A percentile compares a stretch with the other conserved stretches of the same genome.
Evolutionary conservation across 2,329 filamentous ascomycete species (phyloP).

Genomic region (Pseudogymnoascus destructans): DNA sequence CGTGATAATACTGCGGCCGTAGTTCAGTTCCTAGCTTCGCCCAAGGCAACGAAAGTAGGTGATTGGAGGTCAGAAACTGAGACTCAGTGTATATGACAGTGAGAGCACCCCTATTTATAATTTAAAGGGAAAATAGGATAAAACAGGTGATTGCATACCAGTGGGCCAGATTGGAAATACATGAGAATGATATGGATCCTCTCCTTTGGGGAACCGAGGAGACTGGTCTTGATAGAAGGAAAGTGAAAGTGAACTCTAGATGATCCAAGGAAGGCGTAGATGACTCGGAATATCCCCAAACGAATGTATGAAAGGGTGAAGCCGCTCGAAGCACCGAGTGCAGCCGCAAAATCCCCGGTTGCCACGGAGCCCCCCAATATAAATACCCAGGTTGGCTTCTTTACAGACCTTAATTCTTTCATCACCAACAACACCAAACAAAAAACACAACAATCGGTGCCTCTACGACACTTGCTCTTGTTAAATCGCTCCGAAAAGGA

Average conservation of each 20-base stretch:
- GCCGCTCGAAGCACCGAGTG: neutral
- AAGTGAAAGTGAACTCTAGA: neutral
- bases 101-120: neutral
- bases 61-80: neutral
- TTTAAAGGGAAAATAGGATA: neutral
- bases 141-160: neutral
- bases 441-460: neutral
- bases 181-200: neutral
- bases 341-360: neutral
- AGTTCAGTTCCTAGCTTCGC: neutral
- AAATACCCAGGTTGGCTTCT: neutral
- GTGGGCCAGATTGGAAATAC: neutral
- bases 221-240: neutral
- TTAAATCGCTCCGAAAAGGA: neutral
- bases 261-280: neutral
- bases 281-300: neutral
- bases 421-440: neutral
- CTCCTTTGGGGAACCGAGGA: neutral
- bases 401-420: neutral
- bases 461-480: neutral
- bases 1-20: neutral
- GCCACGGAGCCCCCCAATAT: neutral
- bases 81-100: neutral
- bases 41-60: neutral
- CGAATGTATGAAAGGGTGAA: neutral